Percentiles rank a stretch among this genome's conserved stretches.
Evolutionary conservation across 768 basidiomycete species (phyloP).

Genomic region (Pleurotus salmoneostramineus): DNA sequence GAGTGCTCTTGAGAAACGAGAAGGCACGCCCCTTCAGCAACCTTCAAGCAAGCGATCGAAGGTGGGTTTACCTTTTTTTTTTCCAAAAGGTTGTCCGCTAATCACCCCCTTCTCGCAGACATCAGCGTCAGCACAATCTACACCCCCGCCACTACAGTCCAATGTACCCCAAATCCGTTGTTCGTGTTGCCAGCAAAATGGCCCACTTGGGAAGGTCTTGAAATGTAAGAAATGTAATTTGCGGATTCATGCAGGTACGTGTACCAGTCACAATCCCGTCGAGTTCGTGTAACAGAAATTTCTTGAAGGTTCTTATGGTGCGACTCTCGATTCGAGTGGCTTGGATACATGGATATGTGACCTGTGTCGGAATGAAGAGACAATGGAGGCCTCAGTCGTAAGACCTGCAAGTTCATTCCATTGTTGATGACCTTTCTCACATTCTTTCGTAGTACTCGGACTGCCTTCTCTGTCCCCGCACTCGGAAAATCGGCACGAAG

Average conservation of each 20-base stretch:
- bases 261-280: background rate
- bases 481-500: slow-evolving; percentile 44
- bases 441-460: slow-evolving; percentile 56
- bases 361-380: slow-evolving; percentile 80
- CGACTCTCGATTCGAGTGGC: slow-evolving; percentile 55
- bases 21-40: slow-evolving; percentile 50
- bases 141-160: slow-evolving; percentile 57
- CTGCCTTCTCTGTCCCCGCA: slow-evolving; percentile 80
- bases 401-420: background rate
- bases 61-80: slow-evolving; percentile 24
- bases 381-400: slow-evolving; percentile 79
- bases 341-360: slow-evolving; percentile 84
- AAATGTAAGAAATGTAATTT: slow-evolving; percentile 81
- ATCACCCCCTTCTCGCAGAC: slow-evolving; percentile 29
- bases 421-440: slow-evolving; percentile 4
- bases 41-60: slow-evolving; percentile 41
- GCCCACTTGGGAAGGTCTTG: slow-evolving; percentile 73
- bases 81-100: background rate
- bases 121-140: slow-evolving; percentile 46
- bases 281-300: slow-evolving; percentile 1
- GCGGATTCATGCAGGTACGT: slow-evolving; percentile 73
- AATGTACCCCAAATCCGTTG: slow-evolving; percentile 67
- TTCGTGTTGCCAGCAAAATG: slow-evolving; percentile 68
- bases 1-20: slow-evolving; percentile 49
- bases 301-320: slow-evolving; percentile 60